These are phyloP conservation scores for Talaromyces sp. DNA, from an alignment of 2,329 filamentous ascomycete genomes.

Conservation along the genomic window DNA sequence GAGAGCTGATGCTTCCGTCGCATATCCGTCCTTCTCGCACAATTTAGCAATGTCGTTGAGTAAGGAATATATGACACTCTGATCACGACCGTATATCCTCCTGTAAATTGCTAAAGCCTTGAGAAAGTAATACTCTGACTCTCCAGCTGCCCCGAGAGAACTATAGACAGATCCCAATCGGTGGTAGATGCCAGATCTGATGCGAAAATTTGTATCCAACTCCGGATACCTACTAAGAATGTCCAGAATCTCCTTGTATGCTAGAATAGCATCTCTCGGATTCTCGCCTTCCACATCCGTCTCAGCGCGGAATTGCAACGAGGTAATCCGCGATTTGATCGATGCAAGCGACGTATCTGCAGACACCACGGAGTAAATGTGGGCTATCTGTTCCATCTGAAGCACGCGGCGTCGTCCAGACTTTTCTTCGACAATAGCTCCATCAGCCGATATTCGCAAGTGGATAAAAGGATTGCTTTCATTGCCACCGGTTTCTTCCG, in stretches of 20 bases:
- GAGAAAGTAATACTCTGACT: constrained; percentile 32
- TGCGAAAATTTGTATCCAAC: constrained; percentile 28
- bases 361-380: constrained; percentile 32
- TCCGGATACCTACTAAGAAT: constrained; percentile 27
- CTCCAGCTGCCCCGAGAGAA: constrained; percentile 26
- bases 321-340: constrained; percentile 25
- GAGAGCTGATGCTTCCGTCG: constrained; percentile 32
- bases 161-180: constrained; percentile 30
- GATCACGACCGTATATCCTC: constrained; percentile 31
- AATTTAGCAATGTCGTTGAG: constrained; percentile 32
- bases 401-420: constrained; percentile 33
- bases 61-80: constrained; percentile 30
- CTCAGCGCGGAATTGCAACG: constrained; percentile 27
- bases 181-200: constrained; percentile 29
- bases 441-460: constrained; percentile 28
- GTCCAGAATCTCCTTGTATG: constrained; percentile 29
- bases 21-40: constrained; percentile 32
- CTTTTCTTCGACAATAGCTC: constrained; percentile 30
- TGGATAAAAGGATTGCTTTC: constrained; percentile 26
- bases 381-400: constrained; percentile 32
- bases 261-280: constrained; percentile 25
- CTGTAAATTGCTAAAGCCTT: constrained; percentile 31
- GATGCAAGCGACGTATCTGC: constrained; percentile 26
- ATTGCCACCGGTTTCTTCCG: not conserved
- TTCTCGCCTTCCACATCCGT: constrained; percentile 27